phyloP scores from a whole-genome alignment of 805 yeast genomes.

The Deakozyma indianensis region DNA sequence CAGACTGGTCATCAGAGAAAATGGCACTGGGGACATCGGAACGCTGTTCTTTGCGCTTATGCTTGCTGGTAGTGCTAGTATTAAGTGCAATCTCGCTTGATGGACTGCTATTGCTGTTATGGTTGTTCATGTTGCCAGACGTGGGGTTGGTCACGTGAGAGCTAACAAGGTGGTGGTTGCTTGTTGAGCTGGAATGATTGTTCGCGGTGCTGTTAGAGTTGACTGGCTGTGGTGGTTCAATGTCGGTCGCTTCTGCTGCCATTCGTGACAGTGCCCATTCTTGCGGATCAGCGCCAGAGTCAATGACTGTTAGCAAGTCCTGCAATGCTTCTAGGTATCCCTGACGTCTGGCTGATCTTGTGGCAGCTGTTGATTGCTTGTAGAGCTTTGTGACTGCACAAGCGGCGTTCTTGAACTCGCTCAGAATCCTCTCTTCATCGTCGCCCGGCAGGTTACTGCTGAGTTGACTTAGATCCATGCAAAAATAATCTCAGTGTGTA shows the following conservation, averaged over 20 bases:
- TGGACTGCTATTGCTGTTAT: background rate
- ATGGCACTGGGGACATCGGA: background rate
- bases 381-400: conserved; percentile 16
- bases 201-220: too few relatives aligned
- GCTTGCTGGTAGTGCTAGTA: background rate
- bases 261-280: conserved; percentile 10
- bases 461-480: background rate
- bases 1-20: background rate
- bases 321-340: conserved; percentile 14
- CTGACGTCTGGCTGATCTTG: conserved; percentile 9
- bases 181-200: too few relatives aligned
- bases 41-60: background rate
- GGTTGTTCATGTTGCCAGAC: background rate
- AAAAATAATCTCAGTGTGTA: too few relatives aligned
- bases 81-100: background rate
- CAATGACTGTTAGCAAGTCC: conserved; percentile 9
- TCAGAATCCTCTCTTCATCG: conserved; percentile 9
- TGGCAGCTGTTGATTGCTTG: conserved; percentile 12
- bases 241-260: background rate
- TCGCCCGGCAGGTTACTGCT: conserved; percentile 3
- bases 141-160: background rate
- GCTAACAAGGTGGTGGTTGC: too few relatives aligned
- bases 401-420: conserved; percentile 17
- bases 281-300: conserved; percentile 8
- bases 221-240: background rate